phyloP scores from a whole-genome alignment of 305 asterid genomes.

The Nicotiana rustica region DNA sequence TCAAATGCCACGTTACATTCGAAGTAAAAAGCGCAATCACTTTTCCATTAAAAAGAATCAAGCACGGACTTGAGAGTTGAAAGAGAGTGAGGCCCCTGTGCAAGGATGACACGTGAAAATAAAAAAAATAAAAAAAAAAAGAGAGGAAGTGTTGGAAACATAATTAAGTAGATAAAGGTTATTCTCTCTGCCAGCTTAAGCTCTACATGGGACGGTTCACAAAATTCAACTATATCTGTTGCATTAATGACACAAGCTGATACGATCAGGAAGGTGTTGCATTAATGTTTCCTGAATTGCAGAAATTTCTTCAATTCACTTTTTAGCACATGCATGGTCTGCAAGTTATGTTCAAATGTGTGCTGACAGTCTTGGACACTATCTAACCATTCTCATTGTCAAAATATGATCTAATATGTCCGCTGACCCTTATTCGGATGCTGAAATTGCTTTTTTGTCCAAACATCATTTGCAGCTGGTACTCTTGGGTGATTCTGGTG shows the following conservation, averaged over 20 bases:
- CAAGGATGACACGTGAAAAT: too few relatives aligned
- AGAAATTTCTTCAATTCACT: neutral
- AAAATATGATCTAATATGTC: neutral
- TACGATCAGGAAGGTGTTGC: constrained; percentile 5
- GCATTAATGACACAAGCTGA: constrained; percentile 1
- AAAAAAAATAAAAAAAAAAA: too few relatives aligned
- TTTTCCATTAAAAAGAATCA: neutral
- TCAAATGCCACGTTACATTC: neutral
- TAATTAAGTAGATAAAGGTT: neutral
- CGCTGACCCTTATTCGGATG: constrained; percentile 28
- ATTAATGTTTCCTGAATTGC: neutral
- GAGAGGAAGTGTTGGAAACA: neutral
- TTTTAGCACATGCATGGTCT: neutral
- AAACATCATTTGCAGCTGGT: constrained; percentile 71
- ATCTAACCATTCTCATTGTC: neutral
- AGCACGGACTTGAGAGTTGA: neutral
- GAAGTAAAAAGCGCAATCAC: neutral
- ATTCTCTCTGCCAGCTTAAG: neutral
- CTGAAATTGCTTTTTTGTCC: constrained; percentile 29
- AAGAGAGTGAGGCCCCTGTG: too few relatives aligned
- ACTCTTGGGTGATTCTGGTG: constrained; percentile 96
- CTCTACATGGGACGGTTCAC: neutral
- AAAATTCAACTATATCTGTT: neutral
- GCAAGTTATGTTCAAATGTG: neutral
- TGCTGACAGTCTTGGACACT: neutral